Conservation (phyloP, 2,329 filamentous ascomycete genomes). For the Rutstroemia sp. region DNA sequence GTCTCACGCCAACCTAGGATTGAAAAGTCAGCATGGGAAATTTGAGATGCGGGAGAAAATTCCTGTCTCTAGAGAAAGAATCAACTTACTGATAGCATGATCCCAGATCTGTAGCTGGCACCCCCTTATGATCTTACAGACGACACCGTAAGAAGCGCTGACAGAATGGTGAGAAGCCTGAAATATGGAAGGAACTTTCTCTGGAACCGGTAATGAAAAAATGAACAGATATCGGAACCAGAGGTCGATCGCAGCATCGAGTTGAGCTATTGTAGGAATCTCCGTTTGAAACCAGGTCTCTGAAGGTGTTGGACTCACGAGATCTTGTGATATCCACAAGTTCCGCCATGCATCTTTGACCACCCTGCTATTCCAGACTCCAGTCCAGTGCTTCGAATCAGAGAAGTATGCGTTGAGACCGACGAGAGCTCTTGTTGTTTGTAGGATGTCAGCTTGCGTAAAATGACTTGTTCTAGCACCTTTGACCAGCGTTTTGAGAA, state of each 20-base stretch:
- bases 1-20: conserved; percentile 38
- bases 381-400: conserved; percentile 37
- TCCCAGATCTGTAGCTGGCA: conserved; percentile 58
- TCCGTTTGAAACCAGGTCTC: conserved; percentile 40
- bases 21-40: not conserved
- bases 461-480: conserved; percentile 40
- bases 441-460: conserved; percentile 39
- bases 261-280: conserved; percentile 37
- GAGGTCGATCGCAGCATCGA: conserved; percentile 38
- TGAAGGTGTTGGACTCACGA: conserved; percentile 34
- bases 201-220: conserved; percentile 38
- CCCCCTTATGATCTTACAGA: conserved; percentile 53
- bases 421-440: conserved; percentile 22
- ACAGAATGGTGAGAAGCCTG: conserved; percentile 57
- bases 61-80: not conserved
- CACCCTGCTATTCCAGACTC: conserved; percentile 38
- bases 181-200: conserved; percentile 45
- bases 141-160: conserved; percentile 52
- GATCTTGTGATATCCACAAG: conserved; percentile 38
- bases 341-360: conserved; percentile 40
- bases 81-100: conserved; percentile 45
- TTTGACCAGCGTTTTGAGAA: conserved; percentile 42
- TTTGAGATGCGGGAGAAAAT: not conserved
- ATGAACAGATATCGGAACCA: conserved; percentile 42
- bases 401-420: conserved; percentile 28